These are phyloP conservation scores for Besnoitia besnoiti DNA, from an alignment of 169 alveolate genomes.

Conservation along the genomic window DNA sequence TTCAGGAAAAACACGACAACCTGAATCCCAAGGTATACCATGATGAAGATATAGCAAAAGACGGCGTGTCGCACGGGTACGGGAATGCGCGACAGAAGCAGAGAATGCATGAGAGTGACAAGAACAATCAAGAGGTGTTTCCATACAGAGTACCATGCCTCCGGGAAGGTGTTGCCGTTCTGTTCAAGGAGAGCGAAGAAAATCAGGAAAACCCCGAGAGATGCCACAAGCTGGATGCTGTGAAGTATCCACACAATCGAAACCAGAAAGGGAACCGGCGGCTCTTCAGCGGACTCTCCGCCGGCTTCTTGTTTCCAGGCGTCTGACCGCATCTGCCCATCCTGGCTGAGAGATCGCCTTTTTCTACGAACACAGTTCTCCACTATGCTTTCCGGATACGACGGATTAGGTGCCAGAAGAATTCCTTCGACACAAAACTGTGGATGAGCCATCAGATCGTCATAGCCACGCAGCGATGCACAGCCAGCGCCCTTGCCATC, in stretches of 20 bases:
- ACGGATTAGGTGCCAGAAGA: constrained; percentile 57
- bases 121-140: constrained; percentile 47
- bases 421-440: constrained; percentile 56
- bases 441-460: constrained; percentile 46
- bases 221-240: constrained; percentile 51
- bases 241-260: constrained; percentile 46
- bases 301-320: background rate
- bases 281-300: background rate
- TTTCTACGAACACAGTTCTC: background rate
- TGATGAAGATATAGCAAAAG: constrained; percentile 27
- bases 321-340: background rate
- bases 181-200: constrained; percentile 45
- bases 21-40: constrained; percentile 42
- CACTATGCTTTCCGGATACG: background rate
- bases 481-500: background rate
- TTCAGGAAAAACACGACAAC: constrained; percentile 43
- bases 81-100: constrained; percentile 60
- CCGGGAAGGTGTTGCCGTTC: constrained; percentile 42
- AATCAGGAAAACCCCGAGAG: constrained; percentile 42
- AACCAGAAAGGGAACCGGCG: background rate
- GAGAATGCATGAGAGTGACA: constrained; percentile 56
- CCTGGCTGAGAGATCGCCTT: background rate
- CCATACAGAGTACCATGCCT: constrained; percentile 61
- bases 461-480: constrained; percentile 25
- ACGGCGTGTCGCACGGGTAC: constrained; percentile 55